Evolutionary conservation across 805 yeast species (phyloP).

Genomic region (Cyberlindnera euphorbiae): DNA sequence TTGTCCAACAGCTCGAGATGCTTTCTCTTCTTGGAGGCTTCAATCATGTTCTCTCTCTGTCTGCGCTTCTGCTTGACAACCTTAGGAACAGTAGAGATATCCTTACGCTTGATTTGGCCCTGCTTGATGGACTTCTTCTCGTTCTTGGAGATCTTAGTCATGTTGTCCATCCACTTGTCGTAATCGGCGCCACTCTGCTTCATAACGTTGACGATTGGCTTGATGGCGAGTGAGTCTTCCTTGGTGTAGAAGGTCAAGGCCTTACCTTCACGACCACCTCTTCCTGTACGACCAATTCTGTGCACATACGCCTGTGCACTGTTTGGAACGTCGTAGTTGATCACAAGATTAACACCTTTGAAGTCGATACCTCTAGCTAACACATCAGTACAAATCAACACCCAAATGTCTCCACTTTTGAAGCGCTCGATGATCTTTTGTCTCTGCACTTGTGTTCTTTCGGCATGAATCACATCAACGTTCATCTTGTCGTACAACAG

Average conservation of each 20-base stretch:
- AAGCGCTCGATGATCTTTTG: constrained; percentile 79
- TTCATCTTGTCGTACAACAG: constrained; percentile 84
- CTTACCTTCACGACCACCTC: constrained; percentile 82
- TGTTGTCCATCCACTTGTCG: constrained; percentile 76
- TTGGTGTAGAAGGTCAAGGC: constrained; percentile 93
- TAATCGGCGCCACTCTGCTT: constrained; percentile 79
- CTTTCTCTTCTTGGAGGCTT: constrained; percentile 62
- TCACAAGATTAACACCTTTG: constrained; percentile 89
- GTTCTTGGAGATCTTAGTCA: constrained; percentile 58
- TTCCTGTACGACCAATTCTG: constrained; percentile 97
- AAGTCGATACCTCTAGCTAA: constrained; percentile 96
- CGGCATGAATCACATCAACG: constrained; percentile 95
- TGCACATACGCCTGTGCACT: constrained; percentile 94
- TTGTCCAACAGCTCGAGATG: constrained; percentile 6
- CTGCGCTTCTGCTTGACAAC: constrained; percentile 59
- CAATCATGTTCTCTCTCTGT: constrained; percentile 65
- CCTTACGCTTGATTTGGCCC: constrained; percentile 57
- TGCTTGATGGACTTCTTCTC: constrained; percentile 58
- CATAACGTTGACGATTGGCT: constrained; percentile 90
- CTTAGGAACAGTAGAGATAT: constrained; percentile 81
- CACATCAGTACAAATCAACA: constrained; percentile 93
- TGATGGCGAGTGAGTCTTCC: constrained; percentile 71
- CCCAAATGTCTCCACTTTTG: constrained; percentile 91
- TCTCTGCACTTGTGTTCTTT: constrained; percentile 84
- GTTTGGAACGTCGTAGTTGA: constrained; percentile 94